Conservation (phyloP, 495 filamentous ascomycete genomes). For the Antarctomyces pellizariae region DNA sequence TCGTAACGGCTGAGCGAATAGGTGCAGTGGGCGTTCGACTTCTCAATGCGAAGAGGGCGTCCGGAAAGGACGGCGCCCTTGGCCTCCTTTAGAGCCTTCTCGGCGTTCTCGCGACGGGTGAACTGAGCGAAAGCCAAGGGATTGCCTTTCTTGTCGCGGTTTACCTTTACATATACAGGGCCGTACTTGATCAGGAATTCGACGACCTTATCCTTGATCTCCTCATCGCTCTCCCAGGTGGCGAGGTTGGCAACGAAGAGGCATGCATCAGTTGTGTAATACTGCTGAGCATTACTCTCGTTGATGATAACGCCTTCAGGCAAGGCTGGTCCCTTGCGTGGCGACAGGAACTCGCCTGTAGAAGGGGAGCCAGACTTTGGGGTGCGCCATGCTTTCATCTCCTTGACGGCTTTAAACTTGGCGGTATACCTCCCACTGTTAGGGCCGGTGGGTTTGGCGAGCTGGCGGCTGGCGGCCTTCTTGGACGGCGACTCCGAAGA, state of each 20-base stretch:
- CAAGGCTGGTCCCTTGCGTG: conserved; percentile 1
- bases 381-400: conserved; percentile 9
- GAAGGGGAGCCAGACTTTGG: conserved; percentile 6
- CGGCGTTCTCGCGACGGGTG: conserved; percentile 25
- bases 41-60: conserved; percentile 34
- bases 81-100: conserved; percentile 21
- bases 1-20: conserved; percentile 4
- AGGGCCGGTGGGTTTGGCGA: no score
- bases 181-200: conserved; percentile 27
- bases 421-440: no score
- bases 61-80: conserved; percentile 24
- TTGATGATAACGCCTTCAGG: conserved; percentile 8
- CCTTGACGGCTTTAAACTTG: no score
- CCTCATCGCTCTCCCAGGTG: conserved; percentile 17
- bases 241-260: conserved; percentile 45
- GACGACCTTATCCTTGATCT: conserved; percentile 28
- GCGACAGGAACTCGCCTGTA: conserved; percentile 2
- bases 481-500: no score
- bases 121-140: conserved; percentile 41
- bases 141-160: conserved; percentile 29
- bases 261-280: conserved; percentile 29
- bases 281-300: conserved; percentile 29
- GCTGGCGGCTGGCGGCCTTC: no score
- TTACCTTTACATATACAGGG: conserved; percentile 35
- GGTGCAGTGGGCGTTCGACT: conserved; percentile 29